A percentile compares a stretch with the other conserved stretches of the same genome.
These are phyloP conservation scores for Triticum dicoccoides DNA, from an alignment of 176 grass and related monocot genomes.

Conservation along the genomic window DNA sequence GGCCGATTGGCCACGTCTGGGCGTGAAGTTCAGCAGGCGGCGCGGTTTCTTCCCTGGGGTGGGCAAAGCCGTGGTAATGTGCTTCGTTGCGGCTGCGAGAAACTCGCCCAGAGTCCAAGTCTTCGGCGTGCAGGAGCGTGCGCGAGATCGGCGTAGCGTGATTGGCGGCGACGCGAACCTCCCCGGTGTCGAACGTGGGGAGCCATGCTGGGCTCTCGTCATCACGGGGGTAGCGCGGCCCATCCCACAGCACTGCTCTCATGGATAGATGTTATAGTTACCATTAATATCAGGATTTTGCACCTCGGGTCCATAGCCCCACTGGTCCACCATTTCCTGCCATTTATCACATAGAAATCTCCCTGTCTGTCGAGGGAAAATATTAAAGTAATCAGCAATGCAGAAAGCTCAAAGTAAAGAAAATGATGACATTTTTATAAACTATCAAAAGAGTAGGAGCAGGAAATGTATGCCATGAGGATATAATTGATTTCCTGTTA, in stretches of 20 bases:
- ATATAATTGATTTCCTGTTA: not conserved
- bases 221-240: too few relatives aligned
- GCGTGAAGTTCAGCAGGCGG: too few relatives aligned
- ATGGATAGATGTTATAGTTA: constrained; percentile 23
- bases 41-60: too few relatives aligned
- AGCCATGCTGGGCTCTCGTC: too few relatives aligned
- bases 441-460: not conserved
- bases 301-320: constrained; percentile 97
- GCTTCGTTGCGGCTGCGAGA: too few relatives aligned
- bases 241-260: not conserved
- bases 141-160: too few relatives aligned
- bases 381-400: not conserved
- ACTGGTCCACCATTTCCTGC: constrained; percentile 96
- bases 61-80: too few relatives aligned
- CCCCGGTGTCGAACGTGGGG: too few relatives aligned
- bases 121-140: too few relatives aligned
- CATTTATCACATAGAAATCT: constrained; percentile 88
- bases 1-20: too few relatives aligned
- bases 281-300: constrained; percentile 95
- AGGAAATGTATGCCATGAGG: not conserved
- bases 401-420: not conserved
- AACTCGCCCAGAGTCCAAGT: too few relatives aligned
- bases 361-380: constrained; percentile 47
- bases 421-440: not conserved
- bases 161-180: too few relatives aligned